Percentiles rank a stretch among this genome's conserved stretches.
phyloP scores from a whole-genome alignment of 2,329 filamentous ascomycete genomes.

The Penicillium sp. region DNA sequence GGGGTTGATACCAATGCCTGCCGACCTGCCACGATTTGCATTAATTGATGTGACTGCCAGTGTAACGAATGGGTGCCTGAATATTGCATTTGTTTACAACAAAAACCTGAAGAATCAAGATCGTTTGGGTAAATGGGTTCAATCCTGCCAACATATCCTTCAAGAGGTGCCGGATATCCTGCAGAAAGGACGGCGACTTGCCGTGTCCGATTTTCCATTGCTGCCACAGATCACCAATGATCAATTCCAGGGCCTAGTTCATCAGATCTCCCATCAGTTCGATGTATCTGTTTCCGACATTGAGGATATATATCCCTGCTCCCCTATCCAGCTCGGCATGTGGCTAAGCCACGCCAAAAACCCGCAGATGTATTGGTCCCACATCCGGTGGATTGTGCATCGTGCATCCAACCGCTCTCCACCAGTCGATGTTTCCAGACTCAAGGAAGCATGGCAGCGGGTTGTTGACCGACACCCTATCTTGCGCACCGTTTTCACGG shows the following conservation, averaged over 20 bases:
- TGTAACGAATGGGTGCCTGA: too few relatives aligned
- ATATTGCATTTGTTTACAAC: too few relatives aligned
- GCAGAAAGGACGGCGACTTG: too few relatives aligned
- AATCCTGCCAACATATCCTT: too few relatives aligned
- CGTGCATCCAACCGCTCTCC: neutral
- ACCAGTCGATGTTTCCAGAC: neutral
- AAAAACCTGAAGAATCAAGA: too few relatives aligned
- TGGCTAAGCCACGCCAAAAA: constrained; percentile 16
- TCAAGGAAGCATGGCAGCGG: constrained; percentile 3
- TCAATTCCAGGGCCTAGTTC: neutral
- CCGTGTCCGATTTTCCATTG: too few relatives aligned
- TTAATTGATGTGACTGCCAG: too few relatives aligned
- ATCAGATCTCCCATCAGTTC: constrained; percentile 4
- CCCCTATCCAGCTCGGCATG: constrained; percentile 17
- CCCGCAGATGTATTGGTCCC: constrained; percentile 9
- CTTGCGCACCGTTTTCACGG: constrained; percentile 2
- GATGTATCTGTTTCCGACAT: constrained; percentile 4
- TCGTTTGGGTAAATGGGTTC: too few relatives aligned
- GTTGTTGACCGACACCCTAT: constrained; percentile 8
- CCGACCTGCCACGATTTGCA: too few relatives aligned
- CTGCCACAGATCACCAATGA: too few relatives aligned
- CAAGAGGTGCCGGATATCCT: too few relatives aligned
- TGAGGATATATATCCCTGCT: constrained; percentile 20
- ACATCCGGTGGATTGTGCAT: constrained; percentile 2
- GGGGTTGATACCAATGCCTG: constrained; percentile 1